Evolutionary conservation across 2,329 filamentous ascomycete genomes (phyloP), one percentile per base, ranked within the genome.

Genomic region (Mollisia scopiformis): DNA sequence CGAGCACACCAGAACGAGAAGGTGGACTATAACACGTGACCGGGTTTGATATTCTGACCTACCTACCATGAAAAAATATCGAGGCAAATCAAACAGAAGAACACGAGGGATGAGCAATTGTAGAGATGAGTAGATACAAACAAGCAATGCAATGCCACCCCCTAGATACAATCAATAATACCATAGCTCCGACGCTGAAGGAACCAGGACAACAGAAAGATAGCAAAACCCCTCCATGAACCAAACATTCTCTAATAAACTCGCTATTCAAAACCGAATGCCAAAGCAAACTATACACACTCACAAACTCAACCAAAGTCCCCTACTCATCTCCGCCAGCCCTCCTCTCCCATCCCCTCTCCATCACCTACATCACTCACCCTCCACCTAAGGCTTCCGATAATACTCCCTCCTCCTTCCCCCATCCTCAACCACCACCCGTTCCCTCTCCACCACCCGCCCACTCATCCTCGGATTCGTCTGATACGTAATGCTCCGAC

Each of bases 401-500:
- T 69, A 69, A 60, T 69, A 71, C 56, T 71, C 69, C 57, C 65
- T 68, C 61, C 68, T 68, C 59, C 68, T 65, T 25, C 64, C 67
- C n/a, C 61, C 68, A 66, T 69, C 68, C 46, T 68, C 66, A 61
- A 69, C 53, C 8, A 71, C 62, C 2, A 69, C 65, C 43, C 68
- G 53, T 49, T 69, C 67, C 43, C 67, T 64, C 61, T 69, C 68
- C 4, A 61, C 49, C 10, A 69, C 11, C 47, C 69, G 21, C 30
- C 62, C 64, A 19, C 53, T 61, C 41, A 35, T 25, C 51, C 65
- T 62, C 47, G 67, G 65, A 49, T 64, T 62, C 19, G 58, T 64
- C 62, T 68, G 67, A 63, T 69, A 66, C 25, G 62, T 65, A 60
- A 69, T 66, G 58, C 68, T 68, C 52, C 63, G 59, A 55, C 65